Evolutionary conservation across 768 basidiomycete species (phyloP).

Genomic region (Hericium erinaceus): DNA sequence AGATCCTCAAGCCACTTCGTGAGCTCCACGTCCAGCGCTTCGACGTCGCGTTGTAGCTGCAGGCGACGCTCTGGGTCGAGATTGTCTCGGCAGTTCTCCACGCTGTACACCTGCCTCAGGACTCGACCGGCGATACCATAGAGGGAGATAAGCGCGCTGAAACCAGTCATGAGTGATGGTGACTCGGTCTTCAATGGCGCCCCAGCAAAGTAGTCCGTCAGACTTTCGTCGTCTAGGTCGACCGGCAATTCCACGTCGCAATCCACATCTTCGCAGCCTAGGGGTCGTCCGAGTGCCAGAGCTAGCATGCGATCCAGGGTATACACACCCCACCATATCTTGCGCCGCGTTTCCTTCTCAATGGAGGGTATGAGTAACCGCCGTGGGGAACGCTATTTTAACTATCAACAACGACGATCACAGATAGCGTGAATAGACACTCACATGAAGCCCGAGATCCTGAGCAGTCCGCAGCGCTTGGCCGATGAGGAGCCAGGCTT

Average conservation of each 20-base stretch:
- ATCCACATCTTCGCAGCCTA: slow-evolving; percentile 83
- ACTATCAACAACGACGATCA: slow-evolving; percentile 1
- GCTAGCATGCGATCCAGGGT: slow-evolving; percentile 88
- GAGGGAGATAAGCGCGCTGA: slow-evolving; percentile 62
- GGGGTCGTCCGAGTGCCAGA: slow-evolving; percentile 77
- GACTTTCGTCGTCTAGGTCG: slow-evolving; percentile 71
- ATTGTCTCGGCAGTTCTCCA: slow-evolving; percentile 59
- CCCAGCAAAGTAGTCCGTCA: slow-evolving; percentile 65
- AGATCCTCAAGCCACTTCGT: slow-evolving; percentile 79
- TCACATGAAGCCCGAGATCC: slow-evolving; percentile 86
- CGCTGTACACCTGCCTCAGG: slow-evolving; percentile 72
- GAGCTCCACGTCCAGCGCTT: slow-evolving; percentile 66
- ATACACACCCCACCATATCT: slow-evolving; percentile 95
- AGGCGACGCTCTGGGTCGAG: slow-evolving; percentile 65
- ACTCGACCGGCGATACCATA: slow-evolving; percentile 83
- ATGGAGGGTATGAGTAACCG: slow-evolving; percentile 59
- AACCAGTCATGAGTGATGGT: slow-evolving; percentile 74
- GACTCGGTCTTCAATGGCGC: slow-evolving; percentile 44
- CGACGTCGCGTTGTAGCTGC: slow-evolving; percentile 72
- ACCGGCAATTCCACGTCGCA: slow-evolving; percentile 84
- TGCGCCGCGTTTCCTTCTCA: slow-evolving; percentile 83
- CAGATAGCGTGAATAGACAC: slow-evolving; percentile 23
- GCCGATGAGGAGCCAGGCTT: slow-evolving; percentile 88
- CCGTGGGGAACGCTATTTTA: slow-evolving; percentile 66
- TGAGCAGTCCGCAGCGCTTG: slow-evolving; percentile 86